Evolutionary conservation across 1,284 basidiomycete genomes (phyloP), one percentile per base, ranked within the genome.

Genomic region (Leccinum solheimii): DNA sequence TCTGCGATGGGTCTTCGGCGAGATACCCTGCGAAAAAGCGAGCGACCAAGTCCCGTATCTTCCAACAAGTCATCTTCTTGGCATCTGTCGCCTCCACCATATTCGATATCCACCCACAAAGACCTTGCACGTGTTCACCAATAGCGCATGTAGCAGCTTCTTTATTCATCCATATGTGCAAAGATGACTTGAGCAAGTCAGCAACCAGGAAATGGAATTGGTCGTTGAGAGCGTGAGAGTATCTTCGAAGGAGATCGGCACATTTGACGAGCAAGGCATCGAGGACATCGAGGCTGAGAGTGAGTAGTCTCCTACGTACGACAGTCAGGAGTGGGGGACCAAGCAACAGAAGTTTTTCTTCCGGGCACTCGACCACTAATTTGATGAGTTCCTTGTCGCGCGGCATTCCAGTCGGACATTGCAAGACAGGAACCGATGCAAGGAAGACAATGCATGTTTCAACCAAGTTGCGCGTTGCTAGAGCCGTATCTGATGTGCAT

Each of bases 11-110:
- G 69, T 95, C 91, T 55, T 78, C 72, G 4, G 71, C 69, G 10
- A 95, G 77, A 69, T 91, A 92, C 49, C 74, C 74, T 65, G 88
- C 85, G 53, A 94, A 76, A 70, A 96, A 91, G 16, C 80, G 77
- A 49, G 86, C 78, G 40, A 92, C 76, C 27, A 79, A 72, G 66
- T 94, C 87, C 21, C 93, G 85, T 36, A 87, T 81, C 55, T 77
- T 79, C 92, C 93, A 95, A 2, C 83, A 86, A 0, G 77, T 76
- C 49, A 80, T 80, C 14, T 80, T 78, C 36, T 75, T 77, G 14
- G 67, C 63, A 32, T 69, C 71, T 19, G 64, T 34, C 0, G 69
- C 62, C 53, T 71, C 72, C 36, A 86, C 72, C 61, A 78, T 77
- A 3, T 69, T 65, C 27, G 83, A 78, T 58, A 94, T 74, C 81